phyloP scores from a whole-genome alignment of 352 stramenopile species.

The Phytophthora foliorum region DNA sequence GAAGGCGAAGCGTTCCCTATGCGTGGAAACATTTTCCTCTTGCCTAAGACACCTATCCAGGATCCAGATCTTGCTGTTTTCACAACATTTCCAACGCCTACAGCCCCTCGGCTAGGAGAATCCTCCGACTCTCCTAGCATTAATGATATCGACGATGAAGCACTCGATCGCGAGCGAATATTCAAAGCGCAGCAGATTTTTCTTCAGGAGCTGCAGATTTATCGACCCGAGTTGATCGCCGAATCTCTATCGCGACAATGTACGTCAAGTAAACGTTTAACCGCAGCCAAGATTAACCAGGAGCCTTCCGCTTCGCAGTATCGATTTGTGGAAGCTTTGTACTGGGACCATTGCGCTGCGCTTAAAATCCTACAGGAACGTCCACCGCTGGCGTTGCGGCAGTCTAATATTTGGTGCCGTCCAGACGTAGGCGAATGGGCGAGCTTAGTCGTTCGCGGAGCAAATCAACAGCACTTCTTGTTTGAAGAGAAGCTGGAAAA shows the following conservation, averaged over 20 bases:
- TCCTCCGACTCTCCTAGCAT: conserved; percentile 4
- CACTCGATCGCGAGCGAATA: conserved; percentile 59
- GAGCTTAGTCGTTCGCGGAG: conserved; percentile 64
- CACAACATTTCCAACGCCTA: conserved; percentile 33
- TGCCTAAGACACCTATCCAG: conserved; percentile 69
- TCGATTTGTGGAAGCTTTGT: conserved; percentile 73
- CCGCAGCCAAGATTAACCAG: conserved; percentile 10
- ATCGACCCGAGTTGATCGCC: conserved; percentile 51
- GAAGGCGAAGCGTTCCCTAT: conserved; percentile 58
- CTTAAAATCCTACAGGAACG: conserved; percentile 68
- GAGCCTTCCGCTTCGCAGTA: conserved; percentile 15
- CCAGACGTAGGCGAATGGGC: conserved; percentile 80
- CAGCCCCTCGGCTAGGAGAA: conserved; percentile 35
- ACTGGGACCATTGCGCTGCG: conserved; percentile 85
- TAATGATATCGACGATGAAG: conserved; percentile 40
- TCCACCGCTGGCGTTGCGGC: conserved; percentile 50
- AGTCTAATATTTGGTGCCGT: conserved; percentile 74
- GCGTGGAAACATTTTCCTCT: conserved; percentile 76
- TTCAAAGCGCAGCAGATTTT: conserved; percentile 62
- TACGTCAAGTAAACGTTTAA: conserved; percentile 1
- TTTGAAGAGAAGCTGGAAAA: conserved; percentile 72
- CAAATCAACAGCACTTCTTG: conserved; percentile 70
- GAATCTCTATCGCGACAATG: not conserved
- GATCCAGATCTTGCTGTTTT: conserved; percentile 70
- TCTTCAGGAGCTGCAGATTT: conserved; percentile 73